Base-by-base conservation (phyloP, 495 filamentous ascomycete genomes). In the Cercophora scortea region DNA sequence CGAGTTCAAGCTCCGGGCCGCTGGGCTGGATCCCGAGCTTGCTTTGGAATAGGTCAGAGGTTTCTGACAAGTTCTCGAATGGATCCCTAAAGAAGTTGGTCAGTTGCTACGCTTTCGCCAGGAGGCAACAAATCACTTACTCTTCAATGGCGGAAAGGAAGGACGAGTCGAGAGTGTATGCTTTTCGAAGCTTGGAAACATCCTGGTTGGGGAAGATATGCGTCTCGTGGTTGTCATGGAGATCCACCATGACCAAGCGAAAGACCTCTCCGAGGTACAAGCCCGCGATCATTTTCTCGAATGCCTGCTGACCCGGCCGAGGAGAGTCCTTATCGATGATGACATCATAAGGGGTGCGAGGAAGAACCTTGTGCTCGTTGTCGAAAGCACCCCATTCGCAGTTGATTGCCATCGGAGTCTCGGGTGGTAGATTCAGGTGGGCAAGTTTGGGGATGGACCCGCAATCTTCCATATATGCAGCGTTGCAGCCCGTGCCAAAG, bases 301-400 rank as follows among this genome's bases (percentile, higher is more conserved):
- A 97, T 11, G 88, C 81, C 72, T 97, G 92, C 71, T 97, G 92
- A 55, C 90, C 92, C 8, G 92, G 92, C 12, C 92, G 89, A 15
- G 92, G 92, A 7, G 91, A 96, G 63, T 92, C 87, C 55, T 87
- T 85, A 77, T 97, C 92, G 58, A 97, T 87, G 62, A 87, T 81
- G 53, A 86, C 73, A 66, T 97, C 92, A 66, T 85, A 85, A 47
- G 82, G 83, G 18, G 91, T 96, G 34, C 87, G 85, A 13, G 93
- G 94, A 16, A 98, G 84, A 45, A 98, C 86, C 49, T 87, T 76
- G 71, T 92, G 87, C 71, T 98, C 91, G 69, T 96, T 97, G 72
- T 98, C 93, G 65, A 98, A 98, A 47, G 93, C 94, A 45, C 93
- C 93, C 78, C 90, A 98, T 71, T 98, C 93, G 76, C 93, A 98